These are phyloP conservation scores for Jatropha curcas DNA, from an alignment of 345 rosid species.

Conservation along the genomic window DNA sequence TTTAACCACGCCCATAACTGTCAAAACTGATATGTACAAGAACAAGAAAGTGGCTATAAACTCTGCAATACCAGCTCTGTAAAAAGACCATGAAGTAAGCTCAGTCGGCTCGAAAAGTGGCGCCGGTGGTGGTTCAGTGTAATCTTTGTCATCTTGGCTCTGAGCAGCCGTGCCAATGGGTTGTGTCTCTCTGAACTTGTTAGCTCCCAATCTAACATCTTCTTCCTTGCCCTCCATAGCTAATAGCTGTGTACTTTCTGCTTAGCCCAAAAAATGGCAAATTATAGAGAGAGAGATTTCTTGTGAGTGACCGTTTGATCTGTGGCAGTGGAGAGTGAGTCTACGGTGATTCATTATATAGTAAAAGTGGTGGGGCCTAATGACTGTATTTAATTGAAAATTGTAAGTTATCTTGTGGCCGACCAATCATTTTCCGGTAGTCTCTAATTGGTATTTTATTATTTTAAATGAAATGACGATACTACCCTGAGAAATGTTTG, in stretches of 20 bases:
- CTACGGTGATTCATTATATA: conserved; percentile 23
- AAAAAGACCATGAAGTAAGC: conserved; percentile 22
- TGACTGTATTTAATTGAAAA: conserved; percentile 18
- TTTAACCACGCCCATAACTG: conserved; percentile 21
- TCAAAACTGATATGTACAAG: conserved; percentile 22
- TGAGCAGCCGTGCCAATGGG: conserved; percentile 27
- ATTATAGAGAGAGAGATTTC: no score
- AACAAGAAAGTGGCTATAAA: conserved; percentile 24
- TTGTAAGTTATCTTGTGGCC: conserved; percentile 23
- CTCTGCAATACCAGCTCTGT: conserved; percentile 26
- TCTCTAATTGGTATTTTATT: neutral
- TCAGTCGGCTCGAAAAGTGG: conserved; percentile 16
- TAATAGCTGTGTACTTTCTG: no score
- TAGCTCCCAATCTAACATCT: conserved; percentile 30
- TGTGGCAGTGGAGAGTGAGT: neutral
- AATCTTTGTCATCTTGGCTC: conserved; percentile 25
- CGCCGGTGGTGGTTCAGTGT: conserved; percentile 24
- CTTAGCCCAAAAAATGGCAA: neutral
- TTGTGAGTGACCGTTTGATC: conserved; percentile 2
- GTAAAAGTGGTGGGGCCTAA: conserved; percentile 19
- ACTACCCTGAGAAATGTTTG: neutral
- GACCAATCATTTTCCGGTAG: conserved; percentile 31
- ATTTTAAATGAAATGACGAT: no score
- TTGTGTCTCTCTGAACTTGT: conserved; percentile 24
- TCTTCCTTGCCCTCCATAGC: conserved; percentile 29